These are phyloP conservation scores for Cochlearia excelsa DNA, from an alignment of 345 rosid genomes.

Conservation along the genomic window DNA sequence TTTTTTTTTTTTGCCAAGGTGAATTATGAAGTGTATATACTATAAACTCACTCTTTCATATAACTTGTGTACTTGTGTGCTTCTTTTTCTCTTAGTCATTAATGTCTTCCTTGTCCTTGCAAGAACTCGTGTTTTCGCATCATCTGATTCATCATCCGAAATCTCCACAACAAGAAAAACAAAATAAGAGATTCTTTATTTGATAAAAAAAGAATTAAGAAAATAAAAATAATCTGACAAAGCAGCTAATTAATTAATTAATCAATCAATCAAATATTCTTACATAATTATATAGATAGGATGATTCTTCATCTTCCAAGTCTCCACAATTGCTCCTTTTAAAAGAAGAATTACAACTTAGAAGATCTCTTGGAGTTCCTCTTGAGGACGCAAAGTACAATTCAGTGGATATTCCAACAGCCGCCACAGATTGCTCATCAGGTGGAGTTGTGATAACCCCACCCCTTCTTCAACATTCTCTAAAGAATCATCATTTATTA, in stretches of 20 bases:
- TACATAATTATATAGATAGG: constrained; percentile 24
- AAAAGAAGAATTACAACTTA: constrained; percentile 6
- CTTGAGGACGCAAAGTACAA: constrained; percentile 27
- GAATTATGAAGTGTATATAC: too few species aligned
- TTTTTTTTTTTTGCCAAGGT: too few species aligned
- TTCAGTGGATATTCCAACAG: constrained; percentile 34
- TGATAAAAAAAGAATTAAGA: constrained; percentile 14
- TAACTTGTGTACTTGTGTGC: constrained; percentile 38
- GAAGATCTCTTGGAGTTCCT: constrained; percentile 24
- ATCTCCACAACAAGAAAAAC: constrained; percentile 15
- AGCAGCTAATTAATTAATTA: too few species aligned
- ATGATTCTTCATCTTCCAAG: constrained; percentile 29
- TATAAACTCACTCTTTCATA: constrained; percentile 30
- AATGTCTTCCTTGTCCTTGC: constrained; percentile 24
- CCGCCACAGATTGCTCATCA: constrained; percentile 60
- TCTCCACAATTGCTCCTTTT: constrained; percentile 21
- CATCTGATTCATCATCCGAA: constrained; percentile 27
- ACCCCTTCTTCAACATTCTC: constrained; percentile 4
- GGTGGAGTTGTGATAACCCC: constrained; percentile 32
- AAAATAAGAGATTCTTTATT: neutral
- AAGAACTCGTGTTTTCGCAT: constrained; percentile 29
- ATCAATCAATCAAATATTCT: constrained; percentile 3
- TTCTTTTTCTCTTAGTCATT: constrained; percentile 36
- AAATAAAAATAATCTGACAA: neutral
- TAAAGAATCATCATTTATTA: constrained; percentile 6